Conservation (phyloP, 2,329 filamentous ascomycete genomes). For the Alternaria longipes region DNA sequence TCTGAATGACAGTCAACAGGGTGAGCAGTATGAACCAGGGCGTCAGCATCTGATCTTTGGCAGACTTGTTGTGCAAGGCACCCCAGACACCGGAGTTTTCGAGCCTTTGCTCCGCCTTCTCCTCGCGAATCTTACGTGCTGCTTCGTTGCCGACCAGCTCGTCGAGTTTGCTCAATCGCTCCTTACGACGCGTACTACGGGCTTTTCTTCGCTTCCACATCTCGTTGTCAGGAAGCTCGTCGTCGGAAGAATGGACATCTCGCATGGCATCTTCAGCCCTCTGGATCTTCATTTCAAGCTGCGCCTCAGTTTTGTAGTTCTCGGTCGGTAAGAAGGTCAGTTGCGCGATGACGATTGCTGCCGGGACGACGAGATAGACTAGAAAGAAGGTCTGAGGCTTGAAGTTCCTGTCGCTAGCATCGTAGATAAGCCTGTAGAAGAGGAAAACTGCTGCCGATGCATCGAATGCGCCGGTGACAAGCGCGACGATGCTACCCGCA, state of each 20-base stretch:
- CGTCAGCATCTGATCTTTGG: slow-evolving; percentile 75
- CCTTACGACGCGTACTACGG: slow-evolving; percentile 58
- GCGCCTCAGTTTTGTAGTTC: slow-evolving; percentile 75
- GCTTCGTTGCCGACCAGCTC: slow-evolving; percentile 72
- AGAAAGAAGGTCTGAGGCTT: slow-evolving; percentile 76
- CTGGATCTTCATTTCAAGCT: slow-evolving; percentile 49
- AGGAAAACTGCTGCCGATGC: slow-evolving; percentile 82
- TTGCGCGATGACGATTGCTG: slow-evolving; percentile 72
- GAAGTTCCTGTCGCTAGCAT: slow-evolving; percentile 66
- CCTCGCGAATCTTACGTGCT: slow-evolving; percentile 69
- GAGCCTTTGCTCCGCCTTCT: slow-evolving; percentile 71
- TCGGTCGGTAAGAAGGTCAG: slow-evolving; percentile 75
- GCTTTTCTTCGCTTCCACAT: slow-evolving; percentile 56
- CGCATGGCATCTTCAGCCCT: slow-evolving; percentile 42
- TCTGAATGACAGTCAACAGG: slow-evolving; percentile 73
- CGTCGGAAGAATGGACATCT: slow-evolving; percentile 64
- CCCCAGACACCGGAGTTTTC: slow-evolving; percentile 82
- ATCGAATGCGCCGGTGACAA: slow-evolving; percentile 84
- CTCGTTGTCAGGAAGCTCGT: slow-evolving; percentile 60
- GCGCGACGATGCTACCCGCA: slow-evolving; percentile 80
- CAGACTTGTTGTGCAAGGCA: slow-evolving; percentile 77
- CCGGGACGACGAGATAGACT: slow-evolving; percentile 74
- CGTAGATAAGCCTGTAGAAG: slow-evolving; percentile 75
- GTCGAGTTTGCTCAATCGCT: slow-evolving; percentile 73
- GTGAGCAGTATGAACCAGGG: slow-evolving; percentile 88